A percentile compares a stretch with the other conserved stretches of the same genome.
Conservation (phyloP, 306 rosid genomes). For the Acacia confusa region DNA sequence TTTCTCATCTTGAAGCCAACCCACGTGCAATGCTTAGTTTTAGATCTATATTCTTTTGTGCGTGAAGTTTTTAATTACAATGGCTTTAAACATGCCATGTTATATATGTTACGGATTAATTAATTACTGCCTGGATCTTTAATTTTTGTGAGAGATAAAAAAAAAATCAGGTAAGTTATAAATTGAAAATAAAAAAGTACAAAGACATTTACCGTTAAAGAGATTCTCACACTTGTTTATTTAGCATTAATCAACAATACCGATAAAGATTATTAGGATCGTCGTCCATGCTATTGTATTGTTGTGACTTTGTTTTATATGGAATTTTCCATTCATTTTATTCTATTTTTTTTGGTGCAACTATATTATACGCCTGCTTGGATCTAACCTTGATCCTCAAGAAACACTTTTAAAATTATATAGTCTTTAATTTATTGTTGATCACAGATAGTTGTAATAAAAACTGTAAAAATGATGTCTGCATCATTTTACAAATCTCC, state of each 20-base stretch:
- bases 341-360: neutral
- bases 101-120: neutral
- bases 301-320: neutral
- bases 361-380: neutral
- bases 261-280: neutral
- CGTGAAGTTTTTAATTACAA: neutral
- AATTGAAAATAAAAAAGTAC: neutral
- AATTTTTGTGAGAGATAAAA: too few relatives aligned
- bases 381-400: neutral
- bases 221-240: neutral
- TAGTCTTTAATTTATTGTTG: neutral
- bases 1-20: neutral
- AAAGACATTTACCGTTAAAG: neutral
- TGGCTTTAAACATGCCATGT: constrained; percentile 1
- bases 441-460: neutral
- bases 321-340: neutral
- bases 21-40: constrained; percentile 1
- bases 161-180: neutral
- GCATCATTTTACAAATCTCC: neutral
- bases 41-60: neutral
- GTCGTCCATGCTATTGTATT: neutral
- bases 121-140: neutral
- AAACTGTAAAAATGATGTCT: neutral
- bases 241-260: neutral
- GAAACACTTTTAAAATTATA: neutral